A percentile compares a stretch with the other conserved stretches of the same genome.
These are phyloP conservation scores for Fusarium compactum DNA, from an alignment of 2,329 filamentous ascomycete species.

Conservation along the genomic window DNA sequence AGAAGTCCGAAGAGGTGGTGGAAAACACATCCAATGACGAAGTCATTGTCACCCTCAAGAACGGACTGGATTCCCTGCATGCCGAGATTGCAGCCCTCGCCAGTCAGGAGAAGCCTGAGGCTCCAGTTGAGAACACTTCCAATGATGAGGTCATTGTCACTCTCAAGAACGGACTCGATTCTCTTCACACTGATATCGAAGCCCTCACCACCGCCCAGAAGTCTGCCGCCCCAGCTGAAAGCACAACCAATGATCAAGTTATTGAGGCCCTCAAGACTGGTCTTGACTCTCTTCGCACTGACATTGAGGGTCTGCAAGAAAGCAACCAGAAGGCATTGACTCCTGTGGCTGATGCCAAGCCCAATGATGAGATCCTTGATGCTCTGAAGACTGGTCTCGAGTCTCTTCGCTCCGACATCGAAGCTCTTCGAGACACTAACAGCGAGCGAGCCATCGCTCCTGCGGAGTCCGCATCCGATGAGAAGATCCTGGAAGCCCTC, in stretches of 20 bases:
- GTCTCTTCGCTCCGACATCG: conserved; percentile 77
- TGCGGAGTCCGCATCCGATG: conserved; percentile 57
- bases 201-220: conserved; percentile 73
- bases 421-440: conserved; percentile 75
- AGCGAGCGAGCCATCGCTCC: conserved; percentile 66
- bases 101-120: conserved; percentile 62
- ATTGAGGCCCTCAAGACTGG: conserved; percentile 42
- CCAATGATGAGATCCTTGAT: conserved; percentile 86
- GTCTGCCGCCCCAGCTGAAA: conserved; percentile 27
- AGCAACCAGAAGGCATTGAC: conserved; percentile 65
- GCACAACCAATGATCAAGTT: conserved; percentile 39
- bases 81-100: conserved; percentile 73
- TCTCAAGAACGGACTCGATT: conserved; percentile 79
- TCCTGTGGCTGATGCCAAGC: conserved; percentile 76
- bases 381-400: conserved; percentile 83
- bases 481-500: conserved; percentile 87
- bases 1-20: conserved; percentile 45
- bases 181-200: conserved; percentile 79
- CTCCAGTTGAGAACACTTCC: conserved; percentile 52
- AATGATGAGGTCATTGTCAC: conserved; percentile 84
- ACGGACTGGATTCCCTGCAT: conserved; percentile 78
- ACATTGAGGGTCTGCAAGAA: conserved; percentile 64
- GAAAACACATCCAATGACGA: conserved; percentile 70
- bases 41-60: conserved; percentile 84
- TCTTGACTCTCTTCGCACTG: conserved; percentile 41